These are phyloP conservation scores for Nectriaceae sp. DNA, from an alignment of 2,329 filamentous ascomycete species.

Conservation along the genomic window DNA sequence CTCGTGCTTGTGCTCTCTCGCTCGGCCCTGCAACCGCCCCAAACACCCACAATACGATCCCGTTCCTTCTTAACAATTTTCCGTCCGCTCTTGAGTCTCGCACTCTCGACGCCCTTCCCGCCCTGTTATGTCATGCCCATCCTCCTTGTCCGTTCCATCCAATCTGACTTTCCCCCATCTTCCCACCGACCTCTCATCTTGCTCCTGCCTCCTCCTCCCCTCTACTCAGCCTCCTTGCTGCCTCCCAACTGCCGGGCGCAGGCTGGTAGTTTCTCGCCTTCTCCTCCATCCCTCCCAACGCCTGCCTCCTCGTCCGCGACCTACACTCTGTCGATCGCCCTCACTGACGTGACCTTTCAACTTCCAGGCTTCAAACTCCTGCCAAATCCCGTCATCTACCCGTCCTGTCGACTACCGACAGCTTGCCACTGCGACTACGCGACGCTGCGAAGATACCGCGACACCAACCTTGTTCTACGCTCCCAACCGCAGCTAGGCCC, in stretches of 20 bases:
- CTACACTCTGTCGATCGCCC: slow-evolving; percentile 11
- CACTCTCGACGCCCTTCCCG: slow-evolving; percentile 15
- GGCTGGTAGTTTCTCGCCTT: slow-evolving; percentile 1
- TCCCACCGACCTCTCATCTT: slow-evolving; percentile 18
- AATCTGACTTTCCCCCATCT: slow-evolving; percentile 4
- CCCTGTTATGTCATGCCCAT: slow-evolving; percentile 3
- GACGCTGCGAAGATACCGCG: slow-evolving; percentile 6
- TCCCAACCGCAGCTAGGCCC: not conserved
- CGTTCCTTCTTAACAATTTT: slow-evolving; percentile 19
- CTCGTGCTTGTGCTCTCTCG: slow-evolving; percentile 12
- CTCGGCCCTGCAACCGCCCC: slow-evolving; percentile 17
- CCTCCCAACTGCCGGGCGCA: not conserved
- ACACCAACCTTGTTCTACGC: slow-evolving; percentile 9
- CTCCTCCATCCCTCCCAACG: slow-evolving; percentile 2
- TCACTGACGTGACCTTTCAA: slow-evolving; percentile 11
- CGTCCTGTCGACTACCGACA: slow-evolving; percentile 19
- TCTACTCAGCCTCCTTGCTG: slow-evolving; percentile 4
- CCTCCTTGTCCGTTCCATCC: slow-evolving; percentile 4
- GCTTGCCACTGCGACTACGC: no score
- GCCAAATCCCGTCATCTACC: slow-evolving; percentile 15
- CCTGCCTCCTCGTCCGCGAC: slow-evolving; percentile 11
- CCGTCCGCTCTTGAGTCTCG: not conserved
- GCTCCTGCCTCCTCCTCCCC: slow-evolving; percentile 12
- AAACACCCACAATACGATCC: slow-evolving; percentile 14
- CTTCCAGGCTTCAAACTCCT: slow-evolving; percentile 21